These are phyloP conservation scores for Ophiosphaerella herpotricha DNA, from an alignment of 2,329 filamentous ascomycete species.

Conservation along the genomic window DNA sequence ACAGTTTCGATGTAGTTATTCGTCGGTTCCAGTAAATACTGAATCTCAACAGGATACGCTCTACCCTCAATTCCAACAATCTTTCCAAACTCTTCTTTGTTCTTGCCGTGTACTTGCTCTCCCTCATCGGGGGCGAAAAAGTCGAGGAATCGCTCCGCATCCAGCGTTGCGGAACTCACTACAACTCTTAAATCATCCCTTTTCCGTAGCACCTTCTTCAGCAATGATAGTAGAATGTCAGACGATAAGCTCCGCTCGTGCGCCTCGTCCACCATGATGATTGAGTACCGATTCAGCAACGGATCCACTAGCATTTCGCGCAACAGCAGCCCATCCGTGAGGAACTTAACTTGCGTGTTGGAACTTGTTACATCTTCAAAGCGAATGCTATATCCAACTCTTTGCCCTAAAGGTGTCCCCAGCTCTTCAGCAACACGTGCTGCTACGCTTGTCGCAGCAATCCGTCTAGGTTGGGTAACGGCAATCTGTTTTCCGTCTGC, in stretches of 20 bases:
- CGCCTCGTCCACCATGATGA: slow-evolving; percentile 97
- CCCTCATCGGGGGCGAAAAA: slow-evolving; percentile 69
- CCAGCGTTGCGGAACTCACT: slow-evolving; percentile 89
- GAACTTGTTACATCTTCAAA: slow-evolving; percentile 91
- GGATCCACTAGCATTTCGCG: slow-evolving; percentile 93
- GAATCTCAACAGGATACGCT: slow-evolving; percentile 84
- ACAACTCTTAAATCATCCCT: slow-evolving; percentile 84
- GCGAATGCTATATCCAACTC: slow-evolving; percentile 84
- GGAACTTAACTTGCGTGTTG: slow-evolving; percentile 86
- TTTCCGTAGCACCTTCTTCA: slow-evolving; percentile 86
- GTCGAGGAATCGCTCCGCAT: slow-evolving; percentile 80
- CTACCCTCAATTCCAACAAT: slow-evolving; percentile 88
- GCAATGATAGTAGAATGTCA: slow-evolving; percentile 82
- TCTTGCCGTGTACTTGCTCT: slow-evolving; percentile 44
- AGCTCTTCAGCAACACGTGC: slow-evolving; percentile 74
- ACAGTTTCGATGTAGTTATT: slow-evolving; percentile 88
- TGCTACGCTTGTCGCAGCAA: slow-evolving; percentile 50
- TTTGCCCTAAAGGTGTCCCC: slow-evolving; percentile 82
- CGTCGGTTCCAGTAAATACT: slow-evolving; percentile 76
- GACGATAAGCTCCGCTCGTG: slow-evolving; percentile 93
- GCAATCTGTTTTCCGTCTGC: slow-evolving; percentile 80
- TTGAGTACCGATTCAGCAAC: slow-evolving; percentile 84
- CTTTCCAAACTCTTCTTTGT: slow-evolving; percentile 54
- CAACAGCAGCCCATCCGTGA: slow-evolving; percentile 90
- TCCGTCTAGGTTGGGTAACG: slow-evolving; percentile 68